phyloP scores from a whole-genome alignment of 768 basidiomycete genomes.

The Omphalotus guepiniiformis region DNA sequence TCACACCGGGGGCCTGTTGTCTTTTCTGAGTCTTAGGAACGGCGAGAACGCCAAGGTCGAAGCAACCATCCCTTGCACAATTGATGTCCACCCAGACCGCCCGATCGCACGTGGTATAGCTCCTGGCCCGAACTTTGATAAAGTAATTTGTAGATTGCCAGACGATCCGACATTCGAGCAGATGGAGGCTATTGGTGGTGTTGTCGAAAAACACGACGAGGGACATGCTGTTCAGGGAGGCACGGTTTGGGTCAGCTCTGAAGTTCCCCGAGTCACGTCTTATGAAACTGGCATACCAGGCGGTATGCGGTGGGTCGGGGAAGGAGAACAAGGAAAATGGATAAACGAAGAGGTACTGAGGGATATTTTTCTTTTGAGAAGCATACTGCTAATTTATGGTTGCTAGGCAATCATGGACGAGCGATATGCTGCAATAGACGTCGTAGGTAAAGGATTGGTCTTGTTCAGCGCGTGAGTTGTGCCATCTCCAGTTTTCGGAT shows the following conservation, averaged over 20 bases:
- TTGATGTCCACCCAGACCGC: slow-evolving; percentile 76
- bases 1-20: slow-evolving; percentile 69
- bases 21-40: slow-evolving; percentile 50
- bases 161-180: slow-evolving; percentile 69
- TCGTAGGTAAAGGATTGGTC: slow-evolving; percentile 76
- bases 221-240: slow-evolving; percentile 64
- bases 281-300: slow-evolving; percentile 70
- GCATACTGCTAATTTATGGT: background rate
- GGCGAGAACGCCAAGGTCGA: slow-evolving; percentile 5
- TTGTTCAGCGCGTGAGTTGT: slow-evolving; percentile 76
- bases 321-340: slow-evolving; percentile 36
- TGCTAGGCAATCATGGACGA: slow-evolving; percentile 77
- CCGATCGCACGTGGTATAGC: slow-evolving; percentile 74
- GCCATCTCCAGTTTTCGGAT: background rate
- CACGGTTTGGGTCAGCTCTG: slow-evolving; percentile 74
- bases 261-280: slow-evolving; percentile 65
- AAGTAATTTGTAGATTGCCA: slow-evolving; percentile 55
- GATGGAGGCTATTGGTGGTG: slow-evolving; percentile 52
- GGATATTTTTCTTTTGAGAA: background rate
- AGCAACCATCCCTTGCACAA: slow-evolving; percentile 32
- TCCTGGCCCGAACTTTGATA: slow-evolving; percentile 53
- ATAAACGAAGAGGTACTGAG: slow-evolving; percentile 48
- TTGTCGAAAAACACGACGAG: slow-evolving; percentile 49
- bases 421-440: slow-evolving; percentile 72
- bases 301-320: slow-evolving; percentile 38